Percentiles rank a stretch among this genome's conserved stretches.
These are phyloP conservation scores for Ricinus communis DNA, from an alignment of 345 rosid species.

Conservation along the genomic window DNA sequence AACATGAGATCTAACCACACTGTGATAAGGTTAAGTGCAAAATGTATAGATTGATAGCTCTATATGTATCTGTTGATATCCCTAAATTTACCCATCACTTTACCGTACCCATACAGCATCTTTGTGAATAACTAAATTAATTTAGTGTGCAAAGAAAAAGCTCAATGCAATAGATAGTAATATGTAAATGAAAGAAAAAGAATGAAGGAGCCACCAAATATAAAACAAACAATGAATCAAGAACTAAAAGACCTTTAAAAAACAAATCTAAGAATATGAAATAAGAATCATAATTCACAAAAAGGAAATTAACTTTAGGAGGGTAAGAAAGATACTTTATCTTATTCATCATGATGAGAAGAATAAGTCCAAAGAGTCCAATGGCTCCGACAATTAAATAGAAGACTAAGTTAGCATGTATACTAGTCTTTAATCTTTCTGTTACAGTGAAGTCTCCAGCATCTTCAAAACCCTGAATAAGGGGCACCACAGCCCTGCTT, in stretches of 20 bases:
- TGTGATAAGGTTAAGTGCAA: not conserved
- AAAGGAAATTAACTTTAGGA: conserved; percentile 10
- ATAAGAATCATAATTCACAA: not conserved
- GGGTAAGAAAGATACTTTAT: conserved; percentile 41
- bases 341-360: conserved; percentile 69
- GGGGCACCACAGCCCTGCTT: conserved; percentile 99
- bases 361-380: conserved; percentile 89
- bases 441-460: conserved; percentile 93
- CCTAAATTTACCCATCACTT: not conserved
- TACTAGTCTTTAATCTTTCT: conserved; percentile 89
- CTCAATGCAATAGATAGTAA: not conserved
- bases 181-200: not conserved
- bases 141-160: conserved; percentile 4
- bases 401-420: conserved; percentile 87
- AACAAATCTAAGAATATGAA: conserved; percentile 11
- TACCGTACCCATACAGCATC: not conserved
- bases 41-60: not conserved
- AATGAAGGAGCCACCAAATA: not conserved
- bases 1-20: conserved; percentile 5
- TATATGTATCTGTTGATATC: not conserved
- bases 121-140: not conserved
- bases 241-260: conserved; percentile 6
- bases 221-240: conserved; percentile 9
- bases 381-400: conserved; percentile 84
- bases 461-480: conserved; percentile 99